A percentile compares a stretch with the other conserved stretches of the same genome.
These are phyloP conservation scores for Trichosporon inkin DNA, from an alignment of 1,284 basidiomycete genomes.

Conservation along the genomic window DNA sequence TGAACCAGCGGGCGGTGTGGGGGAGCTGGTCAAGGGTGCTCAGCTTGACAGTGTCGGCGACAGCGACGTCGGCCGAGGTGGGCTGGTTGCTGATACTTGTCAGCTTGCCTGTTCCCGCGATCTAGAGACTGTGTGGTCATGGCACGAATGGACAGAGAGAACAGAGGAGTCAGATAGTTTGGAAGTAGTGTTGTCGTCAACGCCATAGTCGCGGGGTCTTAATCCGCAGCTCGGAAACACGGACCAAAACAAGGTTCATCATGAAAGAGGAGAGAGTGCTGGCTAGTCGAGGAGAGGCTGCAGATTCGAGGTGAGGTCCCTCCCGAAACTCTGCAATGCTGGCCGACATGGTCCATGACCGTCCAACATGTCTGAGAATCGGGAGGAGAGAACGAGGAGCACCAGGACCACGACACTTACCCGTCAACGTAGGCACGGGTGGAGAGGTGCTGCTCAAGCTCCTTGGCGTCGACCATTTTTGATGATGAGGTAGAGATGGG, in stretches of 20 bases:
- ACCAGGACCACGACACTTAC: constrained; percentile 26
- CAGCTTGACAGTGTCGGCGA: constrained; percentile 64
- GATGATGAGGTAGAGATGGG: constrained; percentile 15
- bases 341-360: not conserved
- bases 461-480: constrained; percentile 69
- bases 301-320: too few species aligned
- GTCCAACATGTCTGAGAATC: not conserved
- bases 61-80: constrained; percentile 93
- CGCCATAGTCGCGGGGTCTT: constrained; percentile 79
- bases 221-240: constrained; percentile 97
- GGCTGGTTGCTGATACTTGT: constrained; percentile 69
- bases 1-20: constrained; percentile 87
- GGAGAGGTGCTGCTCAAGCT: constrained; percentile 78
- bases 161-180: constrained; percentile 70
- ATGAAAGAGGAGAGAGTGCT: constrained; percentile 20
- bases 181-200: constrained; percentile 55
- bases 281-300: not conserved
- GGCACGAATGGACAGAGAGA: constrained; percentile 17
- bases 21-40: constrained; percentile 49
- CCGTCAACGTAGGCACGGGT: constrained; percentile 48
- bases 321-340: too few species aligned
- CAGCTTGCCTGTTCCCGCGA: constrained; percentile 18
- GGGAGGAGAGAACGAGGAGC: not conserved
- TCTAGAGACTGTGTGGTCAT: constrained; percentile 17
- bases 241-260: constrained; percentile 94